Evolutionary conservation across 2,329 filamentous ascomycete species (phyloP), one percentile per base, ranked within the genome.

Genomic region (Aspergillus fijiensis): DNA sequence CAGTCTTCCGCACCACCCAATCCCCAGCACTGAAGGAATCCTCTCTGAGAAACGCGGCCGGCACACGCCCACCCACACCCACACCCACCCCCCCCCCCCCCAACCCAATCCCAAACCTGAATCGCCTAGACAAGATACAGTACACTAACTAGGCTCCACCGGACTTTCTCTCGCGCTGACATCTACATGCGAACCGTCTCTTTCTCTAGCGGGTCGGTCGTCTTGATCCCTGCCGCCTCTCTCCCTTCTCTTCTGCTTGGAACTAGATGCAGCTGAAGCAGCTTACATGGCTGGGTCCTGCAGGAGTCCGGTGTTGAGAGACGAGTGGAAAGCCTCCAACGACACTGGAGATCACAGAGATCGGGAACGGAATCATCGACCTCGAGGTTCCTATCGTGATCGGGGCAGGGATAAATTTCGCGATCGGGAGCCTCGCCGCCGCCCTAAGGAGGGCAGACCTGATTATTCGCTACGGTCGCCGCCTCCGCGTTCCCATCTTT

Each of bases 281-380:
- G 69, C 70, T 72, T 76, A 77, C 75, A 82, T 82, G 80, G 79
- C 79, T 76, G 77, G 77, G 73, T 79, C 78, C 72, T 76, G 73
- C 74, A 76, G 74, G 75, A 80, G 77, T 76, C 78, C 78, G 72
- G 75, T 76, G 71, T 75, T 81, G 77, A 82, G 75, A 79, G 76
- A 81, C 72, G 74, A 80, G 74, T 80, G 80, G 79, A 80, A 76
- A 75, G 75, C 71, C 70, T 72, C 78, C 71, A 73, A 72, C 67
- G 75, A 80, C 63, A 69, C 68, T 61, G 71, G 72, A 70, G 73
- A 77, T 63, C 68, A 68, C 60, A 72, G 66, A 69, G 72, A 74
- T 54, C 70, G 67, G 63, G 70, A 74, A 58, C 67, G 65, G 61
- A 45, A 45, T 45, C 71, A 70, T 62, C 70, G 73, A 78, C 70